Evolutionary conservation across 2,329 filamentous ascomycete species (phyloP), one percentile per base, ranked within the genome.

Genomic region (Leptographium lundbergii): DNA sequence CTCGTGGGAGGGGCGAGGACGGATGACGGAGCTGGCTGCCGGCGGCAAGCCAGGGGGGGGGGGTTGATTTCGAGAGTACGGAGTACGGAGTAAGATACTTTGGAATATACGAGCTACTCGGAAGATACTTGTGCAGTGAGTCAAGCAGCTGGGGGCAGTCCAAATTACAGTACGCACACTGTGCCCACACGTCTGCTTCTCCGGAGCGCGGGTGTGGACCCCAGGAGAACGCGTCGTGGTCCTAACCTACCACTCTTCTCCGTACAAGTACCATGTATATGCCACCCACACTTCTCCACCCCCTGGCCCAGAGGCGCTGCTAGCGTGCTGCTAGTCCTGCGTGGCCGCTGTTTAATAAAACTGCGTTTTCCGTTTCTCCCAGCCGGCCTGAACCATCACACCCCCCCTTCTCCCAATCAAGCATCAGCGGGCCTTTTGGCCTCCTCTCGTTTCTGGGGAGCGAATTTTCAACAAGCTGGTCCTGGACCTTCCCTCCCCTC

Each of bases 241-340:
- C 25, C 32, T 9, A 45, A 24, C 42, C 39, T 19, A 17, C 39
- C 29, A 32, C 50, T 52, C 50, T 11, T n/a, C n/a, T n/a, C n/a
- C n/a, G 6, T 50, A 13, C 22, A 19, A 9, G 42, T 47, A 51
- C 48, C 27, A 6, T 5, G 42, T 47, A 47, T 22, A 19, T 29
- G 24, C 53, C 32, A 25, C 53, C 53, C 32, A 54, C 53, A 54
- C 57, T n/a, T 19, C 59, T 56, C 57, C 59, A 56, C 53, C 55
- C 51, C 51, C 50, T 54, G 54, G 51, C 54, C 42, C 55, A 57
- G 36, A 57, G 54, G 57, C 57, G 42, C 48, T 42, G 47, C 48
- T 63, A 63, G 60, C 59, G 54, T 45, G 24, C 47, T 53, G 58
- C 55, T 63, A 63, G 57, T 62, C 32, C 59, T 62, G 62, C 60